phyloP scores from a whole-genome alignment of 2,329 filamentous ascomycete species.

The Epichloe aotearoae region DNA sequence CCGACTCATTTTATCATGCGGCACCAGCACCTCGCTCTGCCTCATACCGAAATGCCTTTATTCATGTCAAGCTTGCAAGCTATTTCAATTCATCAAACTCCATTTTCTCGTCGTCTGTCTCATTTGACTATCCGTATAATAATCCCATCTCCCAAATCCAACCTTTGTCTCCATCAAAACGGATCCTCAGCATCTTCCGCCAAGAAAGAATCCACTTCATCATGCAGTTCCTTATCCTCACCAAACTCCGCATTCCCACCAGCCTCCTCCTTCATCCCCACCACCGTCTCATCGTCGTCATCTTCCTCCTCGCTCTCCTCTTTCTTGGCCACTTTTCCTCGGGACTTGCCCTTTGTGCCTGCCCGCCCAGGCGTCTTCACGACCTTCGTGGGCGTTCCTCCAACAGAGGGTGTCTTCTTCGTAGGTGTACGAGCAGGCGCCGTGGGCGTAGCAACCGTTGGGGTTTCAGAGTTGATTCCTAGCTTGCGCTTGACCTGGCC shows the following conservation, averaged over 20 bases:
- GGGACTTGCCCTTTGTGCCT: slow-evolving; percentile 13
- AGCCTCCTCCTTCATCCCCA: slow-evolving; percentile 11
- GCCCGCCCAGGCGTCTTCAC: slow-evolving; percentile 16
- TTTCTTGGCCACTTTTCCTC: slow-evolving; percentile 8
- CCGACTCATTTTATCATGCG: no score
- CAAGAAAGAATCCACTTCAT: slow-evolving; percentile 1
- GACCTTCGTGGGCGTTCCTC: slow-evolving; percentile 16
- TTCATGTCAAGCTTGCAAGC: no score
- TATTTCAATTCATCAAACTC: no score
- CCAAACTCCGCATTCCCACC: background rate
- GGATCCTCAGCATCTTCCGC: background rate
- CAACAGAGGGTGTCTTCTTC: slow-evolving; percentile 10
- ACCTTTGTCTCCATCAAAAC: background rate
- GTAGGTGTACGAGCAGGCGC: slow-evolving; percentile 5
- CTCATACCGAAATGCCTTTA: no score
- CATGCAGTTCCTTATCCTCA: background rate
- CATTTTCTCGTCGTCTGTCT: no score
- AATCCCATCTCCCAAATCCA: background rate
- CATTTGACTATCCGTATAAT: background rate
- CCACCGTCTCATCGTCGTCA: slow-evolving; percentile 8
- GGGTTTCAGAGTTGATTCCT: slow-evolving; percentile 20
- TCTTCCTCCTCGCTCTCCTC: slow-evolving; percentile 9
- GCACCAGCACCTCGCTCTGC: background rate
- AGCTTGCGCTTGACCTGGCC: slow-evolving; percentile 36
- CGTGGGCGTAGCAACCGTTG: slow-evolving; percentile 1